Conservation (phyloP, 2,329 filamentous ascomycete species). For the Drechslerella coelobrocha region DNA sequence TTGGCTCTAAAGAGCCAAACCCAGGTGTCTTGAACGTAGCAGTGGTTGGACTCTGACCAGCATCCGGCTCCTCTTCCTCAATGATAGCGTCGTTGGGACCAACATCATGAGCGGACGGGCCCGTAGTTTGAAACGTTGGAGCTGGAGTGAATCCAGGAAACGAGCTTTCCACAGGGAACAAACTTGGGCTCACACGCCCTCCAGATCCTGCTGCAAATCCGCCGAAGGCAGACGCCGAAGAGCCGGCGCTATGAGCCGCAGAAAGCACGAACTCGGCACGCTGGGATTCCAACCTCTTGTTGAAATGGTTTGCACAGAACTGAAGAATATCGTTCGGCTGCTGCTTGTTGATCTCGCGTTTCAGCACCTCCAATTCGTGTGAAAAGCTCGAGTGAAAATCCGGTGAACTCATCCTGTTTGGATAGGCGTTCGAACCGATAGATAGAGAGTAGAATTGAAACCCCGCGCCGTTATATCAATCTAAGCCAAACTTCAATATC, state of each 20-base stretch:
- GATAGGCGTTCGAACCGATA: not conserved
- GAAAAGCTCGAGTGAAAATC: slow-evolving; percentile 66
- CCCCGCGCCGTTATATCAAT: not conserved
- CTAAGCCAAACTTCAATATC: not conserved
- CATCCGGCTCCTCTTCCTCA: slow-evolving; percentile 83
- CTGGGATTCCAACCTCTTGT: slow-evolving; percentile 70
- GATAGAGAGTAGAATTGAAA: not conserved
- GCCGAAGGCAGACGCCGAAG: slow-evolving; percentile 53
- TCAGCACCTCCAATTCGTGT: slow-evolving; percentile 70
- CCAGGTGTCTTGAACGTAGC: slow-evolving; percentile 63
- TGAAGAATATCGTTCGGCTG: slow-evolving; percentile 71
- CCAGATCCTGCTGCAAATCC: slow-evolving; percentile 37
- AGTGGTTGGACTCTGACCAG: slow-evolving; percentile 75
- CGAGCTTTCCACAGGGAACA: slow-evolving; percentile 39
- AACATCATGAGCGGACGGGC: slow-evolving; percentile 55
- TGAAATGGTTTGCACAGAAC: slow-evolving; percentile 74
- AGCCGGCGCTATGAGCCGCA: slow-evolving; percentile 36
- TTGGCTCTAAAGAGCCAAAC: slow-evolving; percentile 31
- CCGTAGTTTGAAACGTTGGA: slow-evolving; percentile 48
- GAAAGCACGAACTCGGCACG: slow-evolving; percentile 65
- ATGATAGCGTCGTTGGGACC: slow-evolving; percentile 69
- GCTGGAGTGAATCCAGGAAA: slow-evolving; percentile 47
- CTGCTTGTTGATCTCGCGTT: slow-evolving; percentile 67
- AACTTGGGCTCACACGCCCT: slow-evolving; percentile 41
- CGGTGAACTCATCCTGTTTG: slow-evolving; percentile 51